Evolutionary conservation across 352 stramenopile genomes (phyloP), one percentile per base, ranked within the genome.

Genomic region (Achlya hypogyna): DNA sequence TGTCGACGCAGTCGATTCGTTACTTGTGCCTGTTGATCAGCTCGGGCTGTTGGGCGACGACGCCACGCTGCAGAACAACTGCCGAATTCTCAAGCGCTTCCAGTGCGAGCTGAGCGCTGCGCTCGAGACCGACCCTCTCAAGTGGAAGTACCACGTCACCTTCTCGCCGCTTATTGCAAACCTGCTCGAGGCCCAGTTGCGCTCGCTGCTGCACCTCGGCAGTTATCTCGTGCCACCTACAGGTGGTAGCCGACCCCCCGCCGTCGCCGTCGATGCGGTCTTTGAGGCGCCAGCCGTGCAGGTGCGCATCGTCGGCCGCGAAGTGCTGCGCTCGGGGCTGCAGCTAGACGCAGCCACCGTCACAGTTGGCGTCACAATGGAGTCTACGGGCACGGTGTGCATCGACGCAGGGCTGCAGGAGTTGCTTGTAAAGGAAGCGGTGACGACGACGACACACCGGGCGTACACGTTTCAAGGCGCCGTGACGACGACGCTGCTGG

Each of bases 71-170:
- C 34, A 62, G 18, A 12, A 51, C 35, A 65, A 54, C 29, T 54
- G 59, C 47, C 59, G 59, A 9, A 14, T 65, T 0, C 5, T 56
- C 42, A 65, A 65, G n/a, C 31, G 43, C 12, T 65, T 65, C 28
- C 47, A 62, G 38, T 51, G 27, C 28, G 25, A 62, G 6, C 38
- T 42, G 3, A 62, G 35, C 6, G 49, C 12, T 16, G 20, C 49
- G 4, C 25, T 10, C 25, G 28, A 51, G 42, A 12, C 31, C 16
- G 4, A 62, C 9, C 3, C 6, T 0, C 20, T 56, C 12, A 6
- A 29, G 16, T 65, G 59, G 59, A 56, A 4, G 16, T 51, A 65
- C 35, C 16, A 29, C 22, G 42, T 65, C 16, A 16, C 12, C 16
- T 28, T 65, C 4, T 62, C 34, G 12, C n/a, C 27, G 23, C 31